Conservation (phyloP, 2,329 filamentous ascomycete species). For the Penicillium sp. region DNA sequence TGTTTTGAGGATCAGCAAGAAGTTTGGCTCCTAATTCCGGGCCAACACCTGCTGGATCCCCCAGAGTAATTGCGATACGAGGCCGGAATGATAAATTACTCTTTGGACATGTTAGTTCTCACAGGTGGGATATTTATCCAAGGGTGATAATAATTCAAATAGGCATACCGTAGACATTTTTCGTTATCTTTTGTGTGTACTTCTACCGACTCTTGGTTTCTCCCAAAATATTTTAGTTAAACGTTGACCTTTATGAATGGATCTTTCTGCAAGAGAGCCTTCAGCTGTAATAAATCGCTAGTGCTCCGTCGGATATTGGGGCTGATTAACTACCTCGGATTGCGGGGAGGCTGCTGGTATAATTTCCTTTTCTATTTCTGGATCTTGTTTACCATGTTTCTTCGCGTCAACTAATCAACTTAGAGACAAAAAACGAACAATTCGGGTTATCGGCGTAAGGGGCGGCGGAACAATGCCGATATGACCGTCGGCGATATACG, state of each 20-base stretch:
- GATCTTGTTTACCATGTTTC: too few species aligned
- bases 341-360: not conserved
- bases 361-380: not conserved
- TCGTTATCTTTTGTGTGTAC: not conserved
- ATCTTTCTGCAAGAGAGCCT: not conserved
- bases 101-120: not conserved
- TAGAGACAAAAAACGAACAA: not conserved
- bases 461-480: slow-evolving; percentile 1
- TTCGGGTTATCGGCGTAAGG: not conserved
- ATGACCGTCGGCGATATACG: not conserved
- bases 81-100: slow-evolving; percentile 14
- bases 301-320: not conserved
- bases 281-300: not conserved
- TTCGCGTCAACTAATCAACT: too few species aligned
- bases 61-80: slow-evolving; percentile 29
- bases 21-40: slow-evolving; percentile 31
- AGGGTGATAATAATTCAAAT: not conserved
- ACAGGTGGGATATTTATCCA: not conserved
- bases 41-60: slow-evolving; percentile 30
- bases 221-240: too few species aligned
- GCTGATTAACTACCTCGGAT: not conserved
- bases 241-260: not conserved
- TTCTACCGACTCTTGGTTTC: not conserved
- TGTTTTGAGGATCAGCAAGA: slow-evolving; percentile 25
- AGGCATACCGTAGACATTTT: not conserved